phyloP scores from a whole-genome alignment of 1,284 basidiomycete species.

The Malassezia equina region DNA sequence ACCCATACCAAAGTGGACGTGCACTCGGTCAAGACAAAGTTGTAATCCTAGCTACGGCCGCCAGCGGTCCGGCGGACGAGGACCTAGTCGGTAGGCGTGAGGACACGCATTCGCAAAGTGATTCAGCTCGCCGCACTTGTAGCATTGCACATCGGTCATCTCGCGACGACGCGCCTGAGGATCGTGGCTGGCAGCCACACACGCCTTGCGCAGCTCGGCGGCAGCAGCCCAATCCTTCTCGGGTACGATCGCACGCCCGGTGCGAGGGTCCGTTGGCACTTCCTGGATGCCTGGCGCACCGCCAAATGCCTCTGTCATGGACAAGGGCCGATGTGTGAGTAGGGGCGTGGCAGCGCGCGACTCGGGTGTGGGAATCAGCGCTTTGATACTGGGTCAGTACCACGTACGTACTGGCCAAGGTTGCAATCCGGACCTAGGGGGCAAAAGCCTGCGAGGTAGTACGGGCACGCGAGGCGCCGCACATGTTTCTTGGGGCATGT shows the following conservation, averaged over 20 bases:
- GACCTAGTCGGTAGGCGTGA: constrained; percentile 31
- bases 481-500: constrained; percentile 85
- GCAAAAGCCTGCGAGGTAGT: constrained; percentile 89
- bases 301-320: constrained; percentile 42
- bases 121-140: constrained; percentile 43
- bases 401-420: constrained; percentile 58
- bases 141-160: constrained; percentile 38
- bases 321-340: constrained; percentile 37
- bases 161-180: constrained; percentile 20
- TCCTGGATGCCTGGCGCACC: constrained; percentile 9
- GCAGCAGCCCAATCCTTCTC: constrained; percentile 1
- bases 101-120: constrained; percentile 46
- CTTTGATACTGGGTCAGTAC: constrained; percentile 30
- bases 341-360: constrained; percentile 40
- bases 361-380: constrained; percentile 32
- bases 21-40: not conserved
- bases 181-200: constrained; percentile 16
- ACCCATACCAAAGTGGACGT: constrained; percentile 13
- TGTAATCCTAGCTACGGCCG: not conserved
- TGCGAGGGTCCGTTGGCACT: constrained; percentile 14
- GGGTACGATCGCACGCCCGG: constrained; percentile 12
- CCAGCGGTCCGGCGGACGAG: not conserved
- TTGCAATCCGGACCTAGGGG: constrained; percentile 83
- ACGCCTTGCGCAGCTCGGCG: constrained; percentile 8
- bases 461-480: constrained; percentile 75